A percentile compares a stretch with the other conserved stretches of the same genome.
phyloP scores from a whole-genome alignment of 768 basidiomycete genomes.

The Tulasnella sp. region DNA sequence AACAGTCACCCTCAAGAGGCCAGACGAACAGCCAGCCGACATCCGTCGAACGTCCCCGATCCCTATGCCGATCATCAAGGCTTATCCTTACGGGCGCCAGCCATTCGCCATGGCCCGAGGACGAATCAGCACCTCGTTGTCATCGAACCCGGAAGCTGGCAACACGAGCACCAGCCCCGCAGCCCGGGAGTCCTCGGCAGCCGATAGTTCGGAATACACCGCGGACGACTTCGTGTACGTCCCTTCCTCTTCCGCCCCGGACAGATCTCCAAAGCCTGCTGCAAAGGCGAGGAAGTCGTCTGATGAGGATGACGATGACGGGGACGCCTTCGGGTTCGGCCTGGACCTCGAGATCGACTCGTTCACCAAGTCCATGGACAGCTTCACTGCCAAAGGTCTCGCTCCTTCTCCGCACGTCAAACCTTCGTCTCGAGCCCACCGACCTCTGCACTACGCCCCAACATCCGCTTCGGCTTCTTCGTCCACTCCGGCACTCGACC shows the following conservation, averaged over 20 bases:
- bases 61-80: conserved; percentile 36
- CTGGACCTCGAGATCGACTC: conserved; percentile 68
- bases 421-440: background rate
- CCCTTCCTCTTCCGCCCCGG: background rate
- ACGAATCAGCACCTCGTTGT: background rate
- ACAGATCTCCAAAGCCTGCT: background rate
- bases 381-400: conserved; percentile 33
- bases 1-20: conserved; percentile 3
- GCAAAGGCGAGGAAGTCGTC: background rate
- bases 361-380: conserved; percentile 55
- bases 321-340: conserved; percentile 31
- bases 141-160: background rate
- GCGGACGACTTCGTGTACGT: conserved; percentile 20
- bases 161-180: background rate
- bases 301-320: conserved; percentile 12
- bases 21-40: background rate
- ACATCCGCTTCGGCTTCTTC: background rate
- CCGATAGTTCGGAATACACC: conserved; percentile 6
- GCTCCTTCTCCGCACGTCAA: conserved; percentile 43
- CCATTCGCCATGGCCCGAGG: conserved; percentile 26
- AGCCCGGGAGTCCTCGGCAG: background rate
- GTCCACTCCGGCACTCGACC: background rate
- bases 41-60: background rate
- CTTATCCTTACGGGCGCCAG: conserved; percentile 31
- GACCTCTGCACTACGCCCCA: conserved; percentile 18